Evolutionary conservation across 306 rosid species (phyloP), one percentile per base, ranked within the genome.

Genomic region (Medicago ruthenica): DNA sequence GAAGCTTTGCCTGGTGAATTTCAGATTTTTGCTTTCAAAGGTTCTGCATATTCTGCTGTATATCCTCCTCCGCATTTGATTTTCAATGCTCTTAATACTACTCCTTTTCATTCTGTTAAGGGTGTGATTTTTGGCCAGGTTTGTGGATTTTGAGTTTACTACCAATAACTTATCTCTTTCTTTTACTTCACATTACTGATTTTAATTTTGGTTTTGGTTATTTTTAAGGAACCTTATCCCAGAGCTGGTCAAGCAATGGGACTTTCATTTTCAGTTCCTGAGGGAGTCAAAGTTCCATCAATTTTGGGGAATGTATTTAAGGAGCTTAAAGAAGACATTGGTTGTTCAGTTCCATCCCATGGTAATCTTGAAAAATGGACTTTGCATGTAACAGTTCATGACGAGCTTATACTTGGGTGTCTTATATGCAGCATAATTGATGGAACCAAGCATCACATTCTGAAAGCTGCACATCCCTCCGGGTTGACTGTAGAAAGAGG

Each of bases 181-280:
- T 41, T 12, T 9, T 60, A 31, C 16, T 34, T 14, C 22, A 27
- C 41, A n/a, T n/a, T n/a, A n/a, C n/a, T n/a, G n/a, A n/a, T n/a
- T n/a, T n/a, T 60, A 22, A 15, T 7, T 22, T 15, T 34, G 31
- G 37, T 36, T 42, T 22, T 68, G 41, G 54, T 73, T n/a, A 15
- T n/a, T 61, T 74, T 50, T n/a, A n/a, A 93, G 96, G 98, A 95
- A 74, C 97, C 97, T 65, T 95, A 95, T 89, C 98, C 90, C 71
- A 96, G 97, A 61, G 96, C 90, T 80, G 96, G 92, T 83, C 98
- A 95, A 79, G 98, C 98, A 27, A 95, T 90, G 98, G 98, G 98
- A 37, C 97, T 95, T 62, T 92, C 98, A 2, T 95, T 95, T 85
- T 95, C 97, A 14, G 98, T 95, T 4, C 98, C 98, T 0, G 87